Evolutionary conservation across 1,284 basidiomycete species (phyloP), one percentile per base, ranked within the genome.

Genomic region (Trichosporon sp.): DNA sequence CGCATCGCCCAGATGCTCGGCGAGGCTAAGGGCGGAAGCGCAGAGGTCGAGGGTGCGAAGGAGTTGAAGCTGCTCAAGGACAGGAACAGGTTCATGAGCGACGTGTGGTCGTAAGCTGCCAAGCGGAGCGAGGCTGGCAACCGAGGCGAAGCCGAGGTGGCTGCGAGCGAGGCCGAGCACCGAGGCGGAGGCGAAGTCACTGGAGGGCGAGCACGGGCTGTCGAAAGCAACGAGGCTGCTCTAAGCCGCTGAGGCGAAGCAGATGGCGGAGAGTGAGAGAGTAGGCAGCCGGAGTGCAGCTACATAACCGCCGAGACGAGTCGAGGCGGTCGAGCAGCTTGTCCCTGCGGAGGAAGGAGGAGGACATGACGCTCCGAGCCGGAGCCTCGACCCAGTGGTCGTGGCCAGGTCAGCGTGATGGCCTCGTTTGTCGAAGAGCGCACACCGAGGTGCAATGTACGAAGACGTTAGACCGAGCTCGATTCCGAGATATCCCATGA

Each of bases 11-110:
- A 84, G 73, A 91, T 98, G 71, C 84, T 99, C 16, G 93, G 89
- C n/a, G 91, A 95, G 80, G 92, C 91, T n/a, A 95, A 95, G 84
- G 92, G 92, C 57, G 92, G 91, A 31, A 86, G 84, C 56, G 87
- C 86, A 7, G 89, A 89, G 72, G 88, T 89, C 14, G 94, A 95
- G 78, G 94, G 95, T 58, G 86, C 83, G 4, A 90, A 91, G 65
- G 94, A 96, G 83, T 77, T 96, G 67, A 96, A 96, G 83, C 79
- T 91, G 72, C 83, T 98, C 77, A 97, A 97, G 84, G 94, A 97
- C 79, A 85, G 92, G 36, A 79, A 80, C 73, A 69, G 75, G 44
- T 66, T 77, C 65, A 71, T 74, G 70, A 74, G 70, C 37, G 75
- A 77, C 62, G 71, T 73, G n/a, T 77, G 75, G 75, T 75, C 73